Evolutionary conservation across 2,329 filamentous ascomycete genomes (phyloP).

Genomic region (Xylariaceae sp.): DNA sequence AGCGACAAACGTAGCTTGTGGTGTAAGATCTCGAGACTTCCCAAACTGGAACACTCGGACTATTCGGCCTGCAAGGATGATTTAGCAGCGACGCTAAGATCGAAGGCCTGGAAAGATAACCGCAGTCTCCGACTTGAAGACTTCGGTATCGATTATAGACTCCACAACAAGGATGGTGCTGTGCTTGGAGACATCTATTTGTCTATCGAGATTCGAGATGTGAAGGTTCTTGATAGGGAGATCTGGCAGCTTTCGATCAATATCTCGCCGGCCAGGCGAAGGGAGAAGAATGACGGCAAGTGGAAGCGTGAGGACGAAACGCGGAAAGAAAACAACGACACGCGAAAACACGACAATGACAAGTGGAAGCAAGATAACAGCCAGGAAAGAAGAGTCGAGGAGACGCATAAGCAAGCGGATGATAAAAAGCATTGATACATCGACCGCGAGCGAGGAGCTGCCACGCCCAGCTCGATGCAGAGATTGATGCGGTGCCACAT

Average conservation of each 20-base stretch:
- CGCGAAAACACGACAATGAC: too few relatives aligned
- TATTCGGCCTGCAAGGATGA: background rate
- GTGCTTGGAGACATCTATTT: slow-evolving; percentile 3
- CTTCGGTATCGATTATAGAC: background rate
- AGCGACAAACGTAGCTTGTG: background rate
- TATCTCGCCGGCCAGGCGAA: background rate
- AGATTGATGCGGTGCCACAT: too few relatives aligned
- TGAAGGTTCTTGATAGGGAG: slow-evolving; percentile 3
- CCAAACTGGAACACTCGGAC: slow-evolving; percentile 1
- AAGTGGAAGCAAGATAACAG: too few relatives aligned
- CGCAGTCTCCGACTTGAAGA: background rate
- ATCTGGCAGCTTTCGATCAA: slow-evolving; percentile 2
- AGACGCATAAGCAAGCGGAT: too few relatives aligned
- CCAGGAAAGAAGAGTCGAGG: too few relatives aligned
- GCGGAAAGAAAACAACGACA: too few relatives aligned
- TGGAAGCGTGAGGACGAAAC: background rate
- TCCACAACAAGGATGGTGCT: background rate
- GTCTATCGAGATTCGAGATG: background rate
- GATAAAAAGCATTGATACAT: too few relatives aligned
- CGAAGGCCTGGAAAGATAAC: slow-evolving; percentile 1
- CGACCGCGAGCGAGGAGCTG: too few relatives aligned
- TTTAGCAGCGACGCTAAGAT: background rate
- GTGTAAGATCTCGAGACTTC: slow-evolving; percentile 1
- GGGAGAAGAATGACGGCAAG: background rate
- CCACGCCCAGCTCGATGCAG: too few relatives aligned